A percentile compares a stretch with the other conserved stretches of the same genome.
phyloP scores from a whole-genome alignment of 805 yeast genomes.

The Peterozyma toletana region DNA sequence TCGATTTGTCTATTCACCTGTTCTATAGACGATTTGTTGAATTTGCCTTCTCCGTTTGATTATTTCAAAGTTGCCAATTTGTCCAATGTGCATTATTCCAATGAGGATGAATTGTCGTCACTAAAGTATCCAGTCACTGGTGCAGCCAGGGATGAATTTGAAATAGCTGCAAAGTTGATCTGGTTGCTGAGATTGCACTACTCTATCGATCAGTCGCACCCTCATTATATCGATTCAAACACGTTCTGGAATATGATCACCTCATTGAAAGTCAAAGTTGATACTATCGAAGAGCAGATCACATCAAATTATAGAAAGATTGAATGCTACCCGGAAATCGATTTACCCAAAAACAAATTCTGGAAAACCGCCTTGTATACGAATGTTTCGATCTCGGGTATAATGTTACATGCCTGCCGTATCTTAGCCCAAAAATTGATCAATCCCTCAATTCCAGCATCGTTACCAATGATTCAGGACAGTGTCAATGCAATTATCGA shows the following conservation, averaged over 20 bases:
- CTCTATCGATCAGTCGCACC: conserved; percentile 1
- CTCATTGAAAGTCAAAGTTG: conserved; percentile 1
- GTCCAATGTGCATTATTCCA: conserved; percentile 12
- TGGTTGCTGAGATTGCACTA: conserved; percentile 24
- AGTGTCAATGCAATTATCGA: neutral
- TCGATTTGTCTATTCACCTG: conserved; percentile 30
- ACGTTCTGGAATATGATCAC: conserved; percentile 7
- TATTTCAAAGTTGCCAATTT: conserved; percentile 24
- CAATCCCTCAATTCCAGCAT: conserved; percentile 3
- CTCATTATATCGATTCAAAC: conserved; percentile 1
- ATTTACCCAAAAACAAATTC: neutral
- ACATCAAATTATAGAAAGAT: neutral
- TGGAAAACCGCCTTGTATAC: neutral
- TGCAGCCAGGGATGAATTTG: conserved; percentile 28
- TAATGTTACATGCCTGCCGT: conserved; percentile 5
- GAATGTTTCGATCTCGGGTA: conserved; percentile 1
- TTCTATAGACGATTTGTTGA: conserved; percentile 17
- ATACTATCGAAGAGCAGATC: conserved; percentile 1
- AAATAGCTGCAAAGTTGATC: conserved; percentile 27
- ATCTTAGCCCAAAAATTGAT: conserved; percentile 6
- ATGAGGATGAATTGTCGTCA: conserved; percentile 22
- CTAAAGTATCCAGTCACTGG: conserved; percentile 36
- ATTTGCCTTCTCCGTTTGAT: conserved; percentile 33
- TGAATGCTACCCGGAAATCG: neutral
- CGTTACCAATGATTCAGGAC: conserved; percentile 3